Conservation (phyloP, 2,329 filamentous ascomycete species). For the Orbilia brochopaga region DNA sequence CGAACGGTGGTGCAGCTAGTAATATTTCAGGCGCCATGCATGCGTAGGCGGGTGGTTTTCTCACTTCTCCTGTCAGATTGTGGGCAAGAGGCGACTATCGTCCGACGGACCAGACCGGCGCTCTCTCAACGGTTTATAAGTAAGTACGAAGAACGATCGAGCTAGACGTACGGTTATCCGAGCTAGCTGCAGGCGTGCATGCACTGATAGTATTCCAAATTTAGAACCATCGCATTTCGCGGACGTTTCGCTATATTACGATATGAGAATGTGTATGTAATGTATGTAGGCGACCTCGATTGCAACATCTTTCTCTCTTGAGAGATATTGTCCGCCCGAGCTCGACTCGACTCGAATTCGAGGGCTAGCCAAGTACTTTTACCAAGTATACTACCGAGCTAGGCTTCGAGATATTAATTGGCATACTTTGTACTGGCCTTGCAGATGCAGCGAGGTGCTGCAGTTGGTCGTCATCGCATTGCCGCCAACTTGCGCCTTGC, state of each 20-base stretch:
- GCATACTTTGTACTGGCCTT: slow-evolving; percentile 3
- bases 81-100: slow-evolving; percentile 1
- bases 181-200: not conserved
- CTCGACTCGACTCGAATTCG: not conserved
- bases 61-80: slow-evolving; percentile 11
- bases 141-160: not conserved
- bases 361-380: too few species aligned
- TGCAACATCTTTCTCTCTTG: slow-evolving; percentile 2
- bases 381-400: too few species aligned
- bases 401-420: not conserved
- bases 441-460: slow-evolving; percentile 1
- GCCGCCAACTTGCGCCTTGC: slow-evolving; percentile 7
- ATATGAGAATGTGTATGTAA: too few species aligned
- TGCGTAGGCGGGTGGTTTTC: slow-evolving; percentile 2
- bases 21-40: slow-evolving; percentile 9
- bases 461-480: slow-evolving; percentile 7
- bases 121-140: too few species aligned
- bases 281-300: too few species aligned
- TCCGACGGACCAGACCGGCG: not conserved
- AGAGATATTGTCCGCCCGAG: not conserved
- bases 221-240: slow-evolving; percentile 2
- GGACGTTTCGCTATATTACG: too few species aligned
- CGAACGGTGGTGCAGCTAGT: not conserved
- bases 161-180: not conserved
- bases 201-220: not conserved